Evolutionary conservation across 1,139 yeast genomes (phyloP), one percentile per base, ranked within the genome.

Genomic region (Candida mesenterica): DNA sequence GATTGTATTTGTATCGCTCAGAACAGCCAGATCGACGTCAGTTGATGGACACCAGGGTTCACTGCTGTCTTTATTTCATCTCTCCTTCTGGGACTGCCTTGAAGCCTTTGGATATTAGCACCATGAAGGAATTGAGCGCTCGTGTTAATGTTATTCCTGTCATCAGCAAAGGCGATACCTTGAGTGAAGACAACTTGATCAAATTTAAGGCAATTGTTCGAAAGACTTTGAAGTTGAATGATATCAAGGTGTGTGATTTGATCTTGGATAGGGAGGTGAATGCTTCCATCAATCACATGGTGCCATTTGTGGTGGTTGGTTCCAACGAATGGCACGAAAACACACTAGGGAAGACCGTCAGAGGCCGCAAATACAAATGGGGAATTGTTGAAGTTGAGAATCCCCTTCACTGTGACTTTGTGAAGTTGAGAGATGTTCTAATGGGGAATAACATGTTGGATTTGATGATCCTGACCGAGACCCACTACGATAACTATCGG

Each of bases 121-220:
- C 87, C 1, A 82, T 88, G 89, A 75, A 73, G 51, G 80, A 77
- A 46, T 64, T 88, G 29, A 67, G 82, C 10, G 58, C 65, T 13
- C 63, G 87, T 37, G 88, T 82, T 13, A 87, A 84, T 52, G 62
- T 88, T 45, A 77, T 88, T 36, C 96, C 96, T 0, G 74, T 88
- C 1, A 74, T 88, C 44, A 72, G 87, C 22, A 86, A 86, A 54
- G 77, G 89, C 16, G 96, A 88, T 57, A 74, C 81, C 1, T 70
- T 82, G 44, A 76, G 82, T 9, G 36, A 44, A 3, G 58, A 53
- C 3, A 78, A 72, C 40, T 44, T 72, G 32, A 38, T 31, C 3
- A 37, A 42, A 7, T 72, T 77, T 53, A 83, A 83, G 53, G 40
- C 40, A 4, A 50, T 58, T 31, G 62, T 83, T 13, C 68, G 62